Conservation (phyloP, 2,329 filamentous ascomycete species). For the Colletotrichum abscissum region DNA sequence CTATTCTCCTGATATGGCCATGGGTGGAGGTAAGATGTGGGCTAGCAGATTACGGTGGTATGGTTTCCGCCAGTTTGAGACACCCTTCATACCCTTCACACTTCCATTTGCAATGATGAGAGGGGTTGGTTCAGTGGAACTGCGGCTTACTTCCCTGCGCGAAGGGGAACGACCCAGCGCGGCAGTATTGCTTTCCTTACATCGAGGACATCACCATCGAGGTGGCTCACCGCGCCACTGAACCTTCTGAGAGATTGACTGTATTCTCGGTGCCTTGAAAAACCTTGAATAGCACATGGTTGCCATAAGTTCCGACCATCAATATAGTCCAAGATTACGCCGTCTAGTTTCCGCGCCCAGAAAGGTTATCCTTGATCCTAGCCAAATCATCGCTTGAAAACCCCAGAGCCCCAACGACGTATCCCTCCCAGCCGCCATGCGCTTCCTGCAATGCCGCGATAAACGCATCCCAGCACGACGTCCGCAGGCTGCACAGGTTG, state of each 20-base stretch:
- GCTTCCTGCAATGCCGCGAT: constrained; percentile 53
- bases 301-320: too few relatives aligned
- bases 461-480: constrained; percentile 58
- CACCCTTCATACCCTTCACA: too few relatives aligned
- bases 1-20: too few relatives aligned
- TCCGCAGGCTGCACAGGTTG: constrained; percentile 58
- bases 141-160: too few relatives aligned
- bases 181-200: too few relatives aligned
- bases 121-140: too few relatives aligned
- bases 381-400: constrained; percentile 58
- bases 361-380: constrained; percentile 60
- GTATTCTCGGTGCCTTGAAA: not conserved
- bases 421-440: constrained; percentile 62
- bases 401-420: constrained; percentile 56
- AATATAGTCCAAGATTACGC: not conserved
- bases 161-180: too few relatives aligned
- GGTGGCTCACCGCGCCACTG: not conserved
- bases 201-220: not conserved
- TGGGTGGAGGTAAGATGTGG: too few relatives aligned
- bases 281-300: not conserved
- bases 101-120: too few relatives aligned
- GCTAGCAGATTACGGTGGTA: too few relatives aligned
- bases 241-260: not conserved
- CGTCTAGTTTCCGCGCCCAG: constrained; percentile 25
- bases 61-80: too few relatives aligned